Conservation (phyloP, 2,329 filamentous ascomycete genomes). For the Colletotrichum salicis region DNA sequence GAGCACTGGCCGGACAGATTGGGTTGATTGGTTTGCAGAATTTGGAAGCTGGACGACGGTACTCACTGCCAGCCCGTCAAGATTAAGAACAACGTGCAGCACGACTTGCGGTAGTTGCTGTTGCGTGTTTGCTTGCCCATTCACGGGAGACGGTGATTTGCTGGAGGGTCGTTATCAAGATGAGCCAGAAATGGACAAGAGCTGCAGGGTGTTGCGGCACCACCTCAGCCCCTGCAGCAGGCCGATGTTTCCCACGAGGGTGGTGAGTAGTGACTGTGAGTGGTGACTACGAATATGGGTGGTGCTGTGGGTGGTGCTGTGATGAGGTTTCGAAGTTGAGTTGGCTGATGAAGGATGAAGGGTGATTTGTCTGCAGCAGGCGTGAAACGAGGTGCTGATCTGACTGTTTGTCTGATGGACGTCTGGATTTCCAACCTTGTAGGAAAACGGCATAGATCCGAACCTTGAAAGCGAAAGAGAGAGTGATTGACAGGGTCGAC, state of each 20-base stretch:
- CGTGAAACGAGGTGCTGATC: conserved; percentile 27
- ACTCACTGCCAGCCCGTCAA: neutral
- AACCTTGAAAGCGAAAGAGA: conserved; percentile 12
- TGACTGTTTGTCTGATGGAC: conserved; percentile 27
- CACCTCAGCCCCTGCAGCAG: conserved; percentile 23
- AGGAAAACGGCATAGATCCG: conserved; percentile 2
- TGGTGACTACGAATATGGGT: too few species aligned
- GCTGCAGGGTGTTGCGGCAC: conserved; percentile 19
- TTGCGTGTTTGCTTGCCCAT: neutral
- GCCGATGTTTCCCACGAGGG: neutral
- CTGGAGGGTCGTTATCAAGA: neutral
- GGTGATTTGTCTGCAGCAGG: conserved; percentile 31
- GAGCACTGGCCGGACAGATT: neutral
- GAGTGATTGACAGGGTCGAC: neutral
- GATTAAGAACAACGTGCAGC: neutral
- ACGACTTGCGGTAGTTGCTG: neutral
- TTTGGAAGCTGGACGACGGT: neutral
- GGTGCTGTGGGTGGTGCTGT: neutral
- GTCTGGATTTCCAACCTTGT: conserved; percentile 3
- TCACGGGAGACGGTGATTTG: conserved; percentile 5
- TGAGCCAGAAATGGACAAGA: conserved; percentile 6
- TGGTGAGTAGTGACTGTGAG: neutral
- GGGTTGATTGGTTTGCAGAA: neutral
- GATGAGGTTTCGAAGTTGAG: neutral
- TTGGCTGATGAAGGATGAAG: neutral